These are phyloP conservation scores for Kodamaea sp. DNA, from an alignment of 1,139 yeast genomes.

Conservation along the genomic window DNA sequence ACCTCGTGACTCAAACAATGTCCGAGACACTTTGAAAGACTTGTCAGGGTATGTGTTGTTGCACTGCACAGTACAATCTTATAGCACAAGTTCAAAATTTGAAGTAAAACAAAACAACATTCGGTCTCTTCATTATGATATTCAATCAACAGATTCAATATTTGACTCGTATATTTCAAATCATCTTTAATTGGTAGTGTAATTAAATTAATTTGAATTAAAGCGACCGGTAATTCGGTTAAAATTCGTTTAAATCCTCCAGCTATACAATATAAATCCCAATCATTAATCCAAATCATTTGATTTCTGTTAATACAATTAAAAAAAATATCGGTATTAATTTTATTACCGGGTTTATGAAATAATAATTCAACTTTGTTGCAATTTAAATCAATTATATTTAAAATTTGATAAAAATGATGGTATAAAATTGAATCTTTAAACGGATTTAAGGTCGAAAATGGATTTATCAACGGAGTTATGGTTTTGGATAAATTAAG, in stretches of 20 bases:
- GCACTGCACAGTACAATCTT: conserved; percentile 22
- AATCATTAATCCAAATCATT: conserved; percentile 54
- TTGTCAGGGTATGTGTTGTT: conserved; percentile 45
- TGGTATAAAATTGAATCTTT: conserved; percentile 33
- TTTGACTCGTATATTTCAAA: conserved; percentile 32
- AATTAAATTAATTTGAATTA: conserved; percentile 43
- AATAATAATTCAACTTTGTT: conserved; percentile 46
- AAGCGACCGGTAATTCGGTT: conserved; percentile 40
- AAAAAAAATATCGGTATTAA: conserved; percentile 46
- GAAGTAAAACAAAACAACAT: conserved; percentile 31
- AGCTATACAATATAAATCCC: conserved; percentile 61
- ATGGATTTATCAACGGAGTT: conserved; percentile 23
- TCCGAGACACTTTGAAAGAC: conserved; percentile 47
- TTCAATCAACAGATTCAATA: conserved; percentile 30
- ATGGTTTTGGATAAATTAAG: conserved; percentile 19
- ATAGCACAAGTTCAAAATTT: conserved; percentile 39
- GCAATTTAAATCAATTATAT: conserved; percentile 44
- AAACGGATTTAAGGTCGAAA: conserved; percentile 18
- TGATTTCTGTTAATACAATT: conserved; percentile 55
- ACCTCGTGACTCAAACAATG: conserved; percentile 53
- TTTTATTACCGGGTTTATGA: conserved; percentile 57
- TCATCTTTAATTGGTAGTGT: conserved; percentile 48
- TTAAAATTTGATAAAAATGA: conserved; percentile 49
- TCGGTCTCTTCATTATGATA: conserved; percentile 8
- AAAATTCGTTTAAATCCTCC: conserved; percentile 50